Evolutionary conservation across 208 protist genomes (phyloP), one percentile per base, ranked within the genome.

Genomic region (Leishmania gerbilli): DNA sequence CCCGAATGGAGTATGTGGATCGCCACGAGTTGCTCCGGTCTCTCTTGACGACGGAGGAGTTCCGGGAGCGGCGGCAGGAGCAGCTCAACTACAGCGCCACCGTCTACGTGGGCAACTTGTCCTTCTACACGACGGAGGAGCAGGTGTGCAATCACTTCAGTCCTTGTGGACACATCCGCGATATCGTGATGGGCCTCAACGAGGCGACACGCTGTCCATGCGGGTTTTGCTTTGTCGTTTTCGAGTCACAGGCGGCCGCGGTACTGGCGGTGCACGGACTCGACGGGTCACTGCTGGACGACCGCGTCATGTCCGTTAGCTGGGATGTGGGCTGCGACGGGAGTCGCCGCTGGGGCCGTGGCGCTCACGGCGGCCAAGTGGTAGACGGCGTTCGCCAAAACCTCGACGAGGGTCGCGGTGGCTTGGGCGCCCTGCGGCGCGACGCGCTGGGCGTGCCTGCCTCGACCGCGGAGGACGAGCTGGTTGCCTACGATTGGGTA

Each of bases 191-290:
- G 98, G 99, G 99, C 45, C 90, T 99, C 27, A 99, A 99, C 82
- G 91, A 98, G 37, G 64, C 88, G 13, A 96, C 90, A 15, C 96
- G 95, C 69, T 99, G 97, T 5, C 99, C 99, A 11, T 99, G 99
- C 85, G 99, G 99, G 13, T 99, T 99, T 85, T 99, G 98, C 89
- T 99, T 99, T 91, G 92, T 99, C 49, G 99, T 99, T 71, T 99
- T 91, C 79, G 98, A 99, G 88, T 86, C 88, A 19, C 87, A 95
- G 71, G 81, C 87, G 51, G 97, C 98, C 81, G 98, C 99, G 3
- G 93, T 94, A 81, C 85, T 95, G 60, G 98, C 97, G 69, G 94
- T 99, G 76, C 89, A 91, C 74, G 97, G 92, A 71, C 84, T 98
- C 71, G 65, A 95, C 79, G 88, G 88, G 31, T 90, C 89, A 19